Percentiles rank a stretch among this genome's conserved stretches.
phyloP scores from a whole-genome alignment of 768 basidiomycete genomes.

The Tulasnella sp. region DNA sequence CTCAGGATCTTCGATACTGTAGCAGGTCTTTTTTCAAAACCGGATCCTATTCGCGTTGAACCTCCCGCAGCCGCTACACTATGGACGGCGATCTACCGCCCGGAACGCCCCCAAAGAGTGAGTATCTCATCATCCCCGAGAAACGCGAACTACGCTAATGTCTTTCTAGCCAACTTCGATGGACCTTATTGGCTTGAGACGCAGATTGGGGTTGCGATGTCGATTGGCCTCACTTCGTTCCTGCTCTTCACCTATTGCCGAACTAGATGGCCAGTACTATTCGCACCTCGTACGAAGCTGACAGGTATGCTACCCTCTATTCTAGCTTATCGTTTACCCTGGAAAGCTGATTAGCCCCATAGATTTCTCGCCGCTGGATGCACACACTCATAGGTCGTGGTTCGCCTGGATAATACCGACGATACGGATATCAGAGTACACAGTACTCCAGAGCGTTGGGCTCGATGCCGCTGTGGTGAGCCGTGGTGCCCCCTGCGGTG shows the following conservation, averaged over 20 bases:
- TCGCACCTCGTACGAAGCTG: constrained; percentile 87
- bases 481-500: constrained; percentile 14
- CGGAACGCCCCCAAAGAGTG: constrained; percentile 13
- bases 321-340: constrained; percentile 7
- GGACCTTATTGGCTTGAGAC: constrained; percentile 92
- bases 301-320: constrained; percentile 48
- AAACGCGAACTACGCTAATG: neutral
- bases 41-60: too few species aligned
- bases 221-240: constrained; percentile 72
- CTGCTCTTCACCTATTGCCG: constrained; percentile 82
- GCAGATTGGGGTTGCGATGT: constrained; percentile 66
- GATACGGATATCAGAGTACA: constrained; percentile 79
- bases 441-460: constrained; percentile 91
- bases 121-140: neutral
- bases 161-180: constrained; percentile 57
- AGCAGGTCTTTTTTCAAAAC: too few species aligned
- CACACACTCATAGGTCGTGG: constrained; percentile 74
- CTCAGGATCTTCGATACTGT: too few species aligned
- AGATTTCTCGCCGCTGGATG: constrained; percentile 93
- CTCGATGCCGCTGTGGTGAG: constrained; percentile 91
- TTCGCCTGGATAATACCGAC: constrained; percentile 98
- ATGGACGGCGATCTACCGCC: constrained; percentile 2
- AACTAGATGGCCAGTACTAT: constrained; percentile 79
- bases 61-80: too few species aligned
- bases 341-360: neutral